Evolutionary conservation across 2,329 filamentous ascomycete genomes (phyloP), one percentile per base, ranked within the genome.

Genomic region (Truncatella angustata): DNA sequence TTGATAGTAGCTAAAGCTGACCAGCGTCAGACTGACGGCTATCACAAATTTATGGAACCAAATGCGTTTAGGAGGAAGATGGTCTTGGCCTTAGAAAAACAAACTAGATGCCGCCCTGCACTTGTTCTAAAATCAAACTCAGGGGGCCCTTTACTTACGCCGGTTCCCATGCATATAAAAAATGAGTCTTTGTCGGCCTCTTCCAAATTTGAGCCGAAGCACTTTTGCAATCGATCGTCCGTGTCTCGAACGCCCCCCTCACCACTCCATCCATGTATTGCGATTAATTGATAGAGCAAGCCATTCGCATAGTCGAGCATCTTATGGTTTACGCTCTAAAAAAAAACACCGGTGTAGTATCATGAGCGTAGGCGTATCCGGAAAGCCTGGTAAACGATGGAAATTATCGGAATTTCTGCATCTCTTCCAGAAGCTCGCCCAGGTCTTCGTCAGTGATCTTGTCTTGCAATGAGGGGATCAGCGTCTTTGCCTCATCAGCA

Each of bases 401-500:
- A 26, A n/a, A 11, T 16, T 37, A 39, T n/a, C 35, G 46, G 44
- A 96, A 76, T 77, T 95, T 95, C 61, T 86, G 88, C 72, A 97
- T 87, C 75, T 99, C 91, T 65, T 96, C 87, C 53, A 99, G 80
- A 53, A 97, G 76, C 57, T 91, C 87, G 70, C 96, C 87, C 58
- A 99, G 74, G 60, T 96, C 90, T 32, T 91, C 88, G 67, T 97
- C 93, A 55, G 81, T 82, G 65, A 97, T 95, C 75, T 99, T 99
- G 70, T 91, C 86, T 61, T 86, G 81, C 47, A 99, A 72, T 52
- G 83, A 96, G 1, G 94, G 95, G 57, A 99, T 96, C 53, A 99
- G 80, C 7, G 91, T 96, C 75, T 96, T 97, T 55, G 94, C 94
- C 73, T 99, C 95, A 67, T 99, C 94, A 53, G 91, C 88, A 40